A percentile compares a stretch with the other conserved stretches of the same genome.
These are phyloP conservation scores for Leucaena leucocephala DNA, from an alignment of 306 rosid species.

Conservation along the genomic window DNA sequence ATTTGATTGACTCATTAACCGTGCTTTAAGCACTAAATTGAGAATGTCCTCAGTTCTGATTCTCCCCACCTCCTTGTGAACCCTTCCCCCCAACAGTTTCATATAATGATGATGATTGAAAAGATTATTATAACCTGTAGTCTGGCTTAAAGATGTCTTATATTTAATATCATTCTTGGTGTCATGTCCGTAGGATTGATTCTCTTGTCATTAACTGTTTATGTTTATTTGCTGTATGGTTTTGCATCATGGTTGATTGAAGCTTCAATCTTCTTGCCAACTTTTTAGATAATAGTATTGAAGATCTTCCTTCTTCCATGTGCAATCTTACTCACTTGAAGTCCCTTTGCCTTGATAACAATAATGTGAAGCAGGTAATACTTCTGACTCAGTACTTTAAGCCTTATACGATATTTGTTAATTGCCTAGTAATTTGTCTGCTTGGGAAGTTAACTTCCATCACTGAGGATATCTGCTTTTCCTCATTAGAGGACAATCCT, in stretches of 20 bases:
- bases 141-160: neutral
- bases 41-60: neutral
- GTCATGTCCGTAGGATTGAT: conserved; percentile 1
- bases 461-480: neutral
- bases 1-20: neutral
- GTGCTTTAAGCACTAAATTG: neutral
- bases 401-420: conserved; percentile 2
- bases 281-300: conserved; percentile 81
- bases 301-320: conserved; percentile 81
- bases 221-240: conserved; percentile 25
- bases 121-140: too few relatives aligned
- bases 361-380: conserved; percentile 80
- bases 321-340: conserved; percentile 88
- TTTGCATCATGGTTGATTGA: conserved; percentile 21
- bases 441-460: conserved; percentile 6
- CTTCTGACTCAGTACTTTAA: conserved; percentile 4
- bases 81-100: neutral
- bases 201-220: conserved; percentile 13
- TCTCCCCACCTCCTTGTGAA: neutral
- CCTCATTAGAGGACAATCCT: neutral
- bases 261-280: conserved; percentile 22
- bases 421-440: conserved; percentile 8
- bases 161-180: too few relatives aligned
- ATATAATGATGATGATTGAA: neutral
- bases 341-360: conserved; percentile 82